Conservation (phyloP, 306 rosid species). For the Cicer bijugum region DNA sequence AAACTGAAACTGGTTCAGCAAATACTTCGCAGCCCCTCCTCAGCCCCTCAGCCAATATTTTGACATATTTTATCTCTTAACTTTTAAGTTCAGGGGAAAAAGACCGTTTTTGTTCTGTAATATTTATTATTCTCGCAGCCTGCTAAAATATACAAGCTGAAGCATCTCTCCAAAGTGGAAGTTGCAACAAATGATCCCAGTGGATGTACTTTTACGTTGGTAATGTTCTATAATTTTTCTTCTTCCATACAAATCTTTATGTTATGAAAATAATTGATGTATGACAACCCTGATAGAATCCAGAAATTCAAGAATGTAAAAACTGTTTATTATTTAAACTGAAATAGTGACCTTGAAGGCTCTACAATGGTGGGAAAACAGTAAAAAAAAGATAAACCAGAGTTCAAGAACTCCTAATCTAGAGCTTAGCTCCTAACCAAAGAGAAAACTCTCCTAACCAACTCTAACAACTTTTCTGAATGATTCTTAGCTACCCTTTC, state of each 20-base stretch:
- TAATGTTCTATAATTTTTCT: slow-evolving; percentile 52
- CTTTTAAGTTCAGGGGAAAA: not conserved
- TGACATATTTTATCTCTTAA: slow-evolving; percentile 22
- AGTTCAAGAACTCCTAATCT: too few species aligned
- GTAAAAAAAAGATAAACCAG: too few species aligned
- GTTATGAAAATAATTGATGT: slow-evolving; percentile 26
- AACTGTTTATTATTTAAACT: too few species aligned
- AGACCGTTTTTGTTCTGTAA: slow-evolving; percentile 8
- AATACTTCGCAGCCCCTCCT: slow-evolving; percentile 17
- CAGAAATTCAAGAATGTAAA: too few species aligned
- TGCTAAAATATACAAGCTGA: slow-evolving; percentile 92
- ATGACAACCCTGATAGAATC: not conserved
- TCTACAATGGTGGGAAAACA: too few species aligned
- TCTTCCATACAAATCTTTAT: slow-evolving; percentile 20
- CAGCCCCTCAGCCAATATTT: slow-evolving; percentile 7
- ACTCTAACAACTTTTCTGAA: too few species aligned
- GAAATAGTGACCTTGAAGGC: too few species aligned
- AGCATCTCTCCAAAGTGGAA: slow-evolving; percentile 95
- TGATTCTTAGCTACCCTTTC: too few species aligned
- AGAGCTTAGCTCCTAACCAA: too few species aligned
- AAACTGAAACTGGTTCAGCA: slow-evolving; percentile 3
- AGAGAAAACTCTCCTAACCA: too few species aligned
- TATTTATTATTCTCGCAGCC: slow-evolving; percentile 61
- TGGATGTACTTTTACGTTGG: slow-evolving; percentile 93
- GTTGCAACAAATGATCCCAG: slow-evolving; percentile 82